A percentile compares a stretch with the other conserved stretches of the same genome.
These are phyloP conservation scores for Dipsacomyces acuminosporus DNA, from an alignment of 371 early-diverging fungal species.

Conservation along the genomic window DNA sequence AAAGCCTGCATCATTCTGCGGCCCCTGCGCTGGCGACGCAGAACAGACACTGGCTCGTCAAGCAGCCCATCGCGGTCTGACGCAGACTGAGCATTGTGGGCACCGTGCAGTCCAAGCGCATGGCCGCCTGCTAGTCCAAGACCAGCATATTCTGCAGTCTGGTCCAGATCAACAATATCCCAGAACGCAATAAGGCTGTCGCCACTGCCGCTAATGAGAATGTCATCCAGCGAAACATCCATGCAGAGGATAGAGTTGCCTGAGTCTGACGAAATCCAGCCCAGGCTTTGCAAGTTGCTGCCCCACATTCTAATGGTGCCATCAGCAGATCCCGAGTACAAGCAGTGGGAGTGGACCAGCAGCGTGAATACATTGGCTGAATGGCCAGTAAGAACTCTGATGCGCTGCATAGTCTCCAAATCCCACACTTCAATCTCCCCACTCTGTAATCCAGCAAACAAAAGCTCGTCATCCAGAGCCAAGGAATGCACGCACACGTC, in stretches of 20 bases:
- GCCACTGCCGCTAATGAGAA: constrained; percentile 63
- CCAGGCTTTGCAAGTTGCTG: constrained; percentile 59
- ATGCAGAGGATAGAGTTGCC: constrained; percentile 63
- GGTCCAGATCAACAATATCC: constrained; percentile 15
- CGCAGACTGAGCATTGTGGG: too few relatives aligned
- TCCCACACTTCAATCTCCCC: constrained; percentile 76
- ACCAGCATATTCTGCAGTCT: not conserved
- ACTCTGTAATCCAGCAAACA: constrained; percentile 77
- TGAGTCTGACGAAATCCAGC: constrained; percentile 51
- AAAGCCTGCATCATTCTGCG: constrained; percentile 57
- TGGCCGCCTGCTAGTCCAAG: not conserved
- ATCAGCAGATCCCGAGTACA: constrained; percentile 72
- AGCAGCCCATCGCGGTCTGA: not conserved
- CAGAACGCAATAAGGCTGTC: constrained; percentile 64
- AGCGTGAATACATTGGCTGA: constrained; percentile 68
- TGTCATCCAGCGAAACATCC: constrained; percentile 52
- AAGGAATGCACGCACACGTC: constrained; percentile 61
- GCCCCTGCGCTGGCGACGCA: constrained; percentile 1
- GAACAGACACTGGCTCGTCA: not conserved
- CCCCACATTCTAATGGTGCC: constrained; percentile 78
- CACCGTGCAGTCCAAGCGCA: too few relatives aligned
- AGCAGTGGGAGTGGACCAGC: constrained; percentile 46
- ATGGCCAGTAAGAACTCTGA: constrained; percentile 63
- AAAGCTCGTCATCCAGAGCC: constrained; percentile 62
- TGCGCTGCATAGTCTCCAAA: constrained; percentile 71